phyloP scores from a whole-genome alignment of 163 green algal genomes.

The Prototheca cutis region DNA sequence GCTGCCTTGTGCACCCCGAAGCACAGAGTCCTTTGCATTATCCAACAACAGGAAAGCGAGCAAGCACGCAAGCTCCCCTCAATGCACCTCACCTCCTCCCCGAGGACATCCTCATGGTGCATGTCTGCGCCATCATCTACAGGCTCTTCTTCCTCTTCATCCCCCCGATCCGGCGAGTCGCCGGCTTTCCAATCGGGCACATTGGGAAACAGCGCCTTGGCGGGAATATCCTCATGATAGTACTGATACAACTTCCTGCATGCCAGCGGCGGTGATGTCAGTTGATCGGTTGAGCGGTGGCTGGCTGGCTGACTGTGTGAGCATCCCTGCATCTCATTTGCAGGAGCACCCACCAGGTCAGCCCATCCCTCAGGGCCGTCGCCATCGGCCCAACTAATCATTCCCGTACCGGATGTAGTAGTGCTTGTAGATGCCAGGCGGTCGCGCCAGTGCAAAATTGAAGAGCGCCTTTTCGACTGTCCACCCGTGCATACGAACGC shows the following conservation, averaged over 20 bases:
- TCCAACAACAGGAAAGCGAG: no score
- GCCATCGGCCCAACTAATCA: no score
- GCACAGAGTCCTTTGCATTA: no score
- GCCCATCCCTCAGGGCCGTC: no score
- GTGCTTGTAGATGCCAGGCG: conserved; percentile 96
- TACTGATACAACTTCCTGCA: conserved; percentile 81
- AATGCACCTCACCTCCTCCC: conserved; percentile 51
- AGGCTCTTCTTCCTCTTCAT: conserved; percentile 36
- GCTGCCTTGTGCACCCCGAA: no score
- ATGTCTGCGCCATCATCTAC: conserved; percentile 21
- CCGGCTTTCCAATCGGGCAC: conserved; percentile 74
- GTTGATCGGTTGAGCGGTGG: no score
- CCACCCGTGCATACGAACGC: conserved; percentile 51
- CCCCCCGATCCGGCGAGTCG: conserved; percentile 27
- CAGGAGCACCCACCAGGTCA: neutral
- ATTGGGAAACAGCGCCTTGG: conserved; percentile 21
- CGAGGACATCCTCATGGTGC: conserved; percentile 69
- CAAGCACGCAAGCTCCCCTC: no score
- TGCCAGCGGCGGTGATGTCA: no score
- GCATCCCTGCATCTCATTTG: neutral
- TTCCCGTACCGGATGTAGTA: conserved; percentile 70
- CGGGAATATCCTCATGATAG: conserved; percentile 41
- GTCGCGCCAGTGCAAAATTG: conserved; percentile 57
- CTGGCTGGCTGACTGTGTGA: conserved; percentile 6
- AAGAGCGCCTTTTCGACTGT: conserved; percentile 36